Percentiles rank a stretch among this genome's conserved stretches.
Conservation (phyloP, 2,329 filamentous ascomycete genomes). For the Neofusicoccum sp. region DNA sequence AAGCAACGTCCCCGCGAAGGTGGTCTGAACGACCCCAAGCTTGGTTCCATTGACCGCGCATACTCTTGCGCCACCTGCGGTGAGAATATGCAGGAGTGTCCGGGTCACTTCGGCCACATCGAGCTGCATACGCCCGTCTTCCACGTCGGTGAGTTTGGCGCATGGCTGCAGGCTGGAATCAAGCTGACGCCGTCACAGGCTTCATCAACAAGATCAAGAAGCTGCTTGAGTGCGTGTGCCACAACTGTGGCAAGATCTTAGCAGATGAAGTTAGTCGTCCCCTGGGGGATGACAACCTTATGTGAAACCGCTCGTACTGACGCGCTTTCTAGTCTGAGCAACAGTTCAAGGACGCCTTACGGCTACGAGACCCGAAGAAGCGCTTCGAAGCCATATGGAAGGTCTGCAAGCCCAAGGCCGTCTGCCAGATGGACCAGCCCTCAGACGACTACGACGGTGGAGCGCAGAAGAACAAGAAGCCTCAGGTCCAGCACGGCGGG, state of each 20-base stretch:
- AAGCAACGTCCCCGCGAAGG: constrained; percentile 85
- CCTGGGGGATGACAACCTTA: constrained; percentile 46
- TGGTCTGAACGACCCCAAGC: constrained; percentile 90
- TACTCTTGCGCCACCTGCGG: constrained; percentile 96
- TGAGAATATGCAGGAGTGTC: constrained; percentile 92
- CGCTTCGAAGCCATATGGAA: constrained; percentile 92
- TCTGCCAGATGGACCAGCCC: constrained; percentile 49
- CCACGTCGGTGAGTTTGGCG: constrained; percentile 62
- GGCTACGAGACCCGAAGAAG: constrained; percentile 85
- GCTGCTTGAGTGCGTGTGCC: constrained; percentile 96
- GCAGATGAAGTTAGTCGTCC: constrained; percentile 89
- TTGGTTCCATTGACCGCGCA: constrained; percentile 93
- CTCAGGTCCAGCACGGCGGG: constrained; percentile 67
- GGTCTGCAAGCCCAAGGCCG: constrained; percentile 81
- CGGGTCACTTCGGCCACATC: constrained; percentile 97
- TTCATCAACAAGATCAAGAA: constrained; percentile 99
- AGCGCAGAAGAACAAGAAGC: constrained; percentile 46
- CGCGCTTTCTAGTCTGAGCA: constrained; percentile 35
- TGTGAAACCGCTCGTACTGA: constrained; percentile 59
- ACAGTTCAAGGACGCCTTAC: constrained; percentile 70
- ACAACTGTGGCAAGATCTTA: constrained; percentile 97
- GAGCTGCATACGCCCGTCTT: constrained; percentile 95
- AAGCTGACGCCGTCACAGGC: constrained; percentile 49
- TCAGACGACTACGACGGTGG: constrained; percentile 58
- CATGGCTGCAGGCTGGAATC: neutral